Percentiles rank a stretch among this genome's conserved stretches.
Conservation (phyloP, 208 protist species). For the Endotrypanum monterogeii region DNA sequence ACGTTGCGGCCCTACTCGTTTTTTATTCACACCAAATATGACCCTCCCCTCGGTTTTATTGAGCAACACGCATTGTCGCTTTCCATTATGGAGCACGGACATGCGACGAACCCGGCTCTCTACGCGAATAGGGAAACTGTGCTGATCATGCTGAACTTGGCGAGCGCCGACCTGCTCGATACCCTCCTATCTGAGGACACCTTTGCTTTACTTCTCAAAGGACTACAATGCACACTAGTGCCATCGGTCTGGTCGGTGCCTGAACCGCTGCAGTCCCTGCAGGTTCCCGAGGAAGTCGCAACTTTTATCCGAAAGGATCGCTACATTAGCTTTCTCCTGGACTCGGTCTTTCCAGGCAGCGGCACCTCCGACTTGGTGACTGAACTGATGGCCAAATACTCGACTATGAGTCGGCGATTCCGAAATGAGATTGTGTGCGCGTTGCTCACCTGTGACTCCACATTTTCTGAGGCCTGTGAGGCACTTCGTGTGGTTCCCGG, state of each 20-base stretch:
- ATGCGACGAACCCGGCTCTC: conserved; percentile 41
- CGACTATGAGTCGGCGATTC: conserved; percentile 50
- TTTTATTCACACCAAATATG: conserved; percentile 69
- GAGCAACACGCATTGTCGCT: conserved; percentile 76
- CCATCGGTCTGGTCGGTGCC: conserved; percentile 30
- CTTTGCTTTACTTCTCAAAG: conserved; percentile 46
- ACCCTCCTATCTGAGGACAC: conserved; percentile 44
- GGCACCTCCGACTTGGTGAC: conserved; percentile 11
- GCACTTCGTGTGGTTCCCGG: conserved; percentile 41
- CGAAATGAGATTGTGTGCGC: conserved; percentile 68
- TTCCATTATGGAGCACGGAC: conserved; percentile 63
- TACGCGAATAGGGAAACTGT: conserved; percentile 51
- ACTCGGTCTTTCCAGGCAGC: conserved; percentile 30
- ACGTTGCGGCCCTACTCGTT: conserved; percentile 56
- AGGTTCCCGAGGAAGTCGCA: conserved; percentile 45
- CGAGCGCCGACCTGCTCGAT: conserved; percentile 61
- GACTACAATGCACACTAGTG: conserved; percentile 5
- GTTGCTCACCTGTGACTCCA: conserved; percentile 52
- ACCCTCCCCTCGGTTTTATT: conserved; percentile 73
- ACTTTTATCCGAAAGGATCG: conserved; percentile 52
- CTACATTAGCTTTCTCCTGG: conserved; percentile 45
- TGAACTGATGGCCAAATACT: conserved; percentile 28
- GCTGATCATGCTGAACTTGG: conserved; percentile 49
- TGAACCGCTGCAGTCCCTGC: conserved; percentile 42
- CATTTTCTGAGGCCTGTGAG: conserved; percentile 53